Conservation (phyloP, 1,284 basidiomycete species). For the Neonothopanus nambi region DNA sequence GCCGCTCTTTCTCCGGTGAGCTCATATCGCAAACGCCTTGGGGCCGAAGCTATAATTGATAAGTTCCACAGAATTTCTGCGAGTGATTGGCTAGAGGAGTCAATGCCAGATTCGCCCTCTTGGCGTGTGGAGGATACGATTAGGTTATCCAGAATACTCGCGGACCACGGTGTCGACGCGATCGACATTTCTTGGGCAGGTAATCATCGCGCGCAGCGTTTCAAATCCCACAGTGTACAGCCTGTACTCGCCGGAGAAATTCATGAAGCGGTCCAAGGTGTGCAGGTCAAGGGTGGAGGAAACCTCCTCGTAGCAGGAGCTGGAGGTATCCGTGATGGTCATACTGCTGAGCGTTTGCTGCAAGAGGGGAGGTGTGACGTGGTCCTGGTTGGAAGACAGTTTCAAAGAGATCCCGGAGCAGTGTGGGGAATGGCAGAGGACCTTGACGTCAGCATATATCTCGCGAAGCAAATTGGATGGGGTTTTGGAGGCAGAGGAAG, state of each 20-base stretch:
- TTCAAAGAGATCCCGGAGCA: constrained; percentile 55
- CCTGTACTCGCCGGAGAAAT: constrained; percentile 53
- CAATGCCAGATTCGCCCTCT: constrained; percentile 47
- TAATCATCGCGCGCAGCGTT: constrained; percentile 47
- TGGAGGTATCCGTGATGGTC: constrained; percentile 57
- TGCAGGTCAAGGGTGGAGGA: constrained; percentile 22
- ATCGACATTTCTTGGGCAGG: constrained; percentile 68
- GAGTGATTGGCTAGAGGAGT: constrained; percentile 62
- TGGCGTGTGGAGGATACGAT: constrained; percentile 67
- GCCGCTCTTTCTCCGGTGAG: constrained; percentile 69
- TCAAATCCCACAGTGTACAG: constrained; percentile 48
- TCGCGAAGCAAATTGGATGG: constrained; percentile 56
- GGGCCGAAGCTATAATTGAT: background rate
- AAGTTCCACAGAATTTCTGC: constrained; percentile 46
- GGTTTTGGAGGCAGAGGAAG: constrained; percentile 35
- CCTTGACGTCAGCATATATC: constrained; percentile 43
- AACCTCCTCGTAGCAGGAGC: constrained; percentile 54
- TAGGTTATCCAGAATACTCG: constrained; percentile 49
- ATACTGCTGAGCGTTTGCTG: constrained; percentile 63
- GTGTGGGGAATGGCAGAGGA: constrained; percentile 57
- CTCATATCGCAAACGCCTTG: constrained; percentile 11
- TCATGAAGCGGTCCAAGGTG: constrained; percentile 54
- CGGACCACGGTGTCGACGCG: constrained; percentile 65
- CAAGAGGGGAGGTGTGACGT: constrained; percentile 56
- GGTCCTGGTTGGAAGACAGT: constrained; percentile 56